Conservation (phyloP, 345 rosid genomes). For the Arabidopsis arenosa region DNA sequence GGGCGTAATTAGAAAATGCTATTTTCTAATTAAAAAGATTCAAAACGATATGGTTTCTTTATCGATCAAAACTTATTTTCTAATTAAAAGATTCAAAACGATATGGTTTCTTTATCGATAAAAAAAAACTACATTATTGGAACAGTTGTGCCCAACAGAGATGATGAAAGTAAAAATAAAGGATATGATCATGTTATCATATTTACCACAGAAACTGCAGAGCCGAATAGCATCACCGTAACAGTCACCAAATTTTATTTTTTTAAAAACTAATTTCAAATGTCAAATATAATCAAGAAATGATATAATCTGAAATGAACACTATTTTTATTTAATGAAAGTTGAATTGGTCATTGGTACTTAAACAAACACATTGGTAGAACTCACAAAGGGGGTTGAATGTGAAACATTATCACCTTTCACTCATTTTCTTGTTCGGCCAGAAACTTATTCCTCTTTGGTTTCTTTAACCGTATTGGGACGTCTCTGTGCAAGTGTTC, state of each 20-base stretch:
- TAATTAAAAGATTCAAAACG: no score
- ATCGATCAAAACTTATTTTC: no score
- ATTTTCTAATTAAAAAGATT: no score
- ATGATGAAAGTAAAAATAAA: no score
- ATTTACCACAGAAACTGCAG: no score
- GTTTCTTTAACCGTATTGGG: conserved; percentile 43
- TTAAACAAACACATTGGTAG: conserved; percentile 12
- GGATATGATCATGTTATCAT: no score
- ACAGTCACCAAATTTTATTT: neutral
- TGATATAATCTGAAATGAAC: neutral
- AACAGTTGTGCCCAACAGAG: no score
- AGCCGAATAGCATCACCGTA: no score
- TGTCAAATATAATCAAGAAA: neutral
- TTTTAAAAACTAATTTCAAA: neutral
- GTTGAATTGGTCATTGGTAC: conserved; percentile 21
- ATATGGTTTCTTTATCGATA: no score
- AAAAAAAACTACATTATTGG: no score
- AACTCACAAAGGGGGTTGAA: conserved; percentile 9
- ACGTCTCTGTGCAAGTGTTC: conserved; percentile 63
- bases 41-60: neutral
- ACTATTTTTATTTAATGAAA: neutral
- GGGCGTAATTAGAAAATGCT: neutral
- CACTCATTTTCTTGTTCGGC: neutral
- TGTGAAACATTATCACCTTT: conserved; percentile 14
- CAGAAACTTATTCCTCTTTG: conserved; percentile 43